Conservation (phyloP, 768 basidiomycete genomes). For the Leccinellum albellum region DNA sequence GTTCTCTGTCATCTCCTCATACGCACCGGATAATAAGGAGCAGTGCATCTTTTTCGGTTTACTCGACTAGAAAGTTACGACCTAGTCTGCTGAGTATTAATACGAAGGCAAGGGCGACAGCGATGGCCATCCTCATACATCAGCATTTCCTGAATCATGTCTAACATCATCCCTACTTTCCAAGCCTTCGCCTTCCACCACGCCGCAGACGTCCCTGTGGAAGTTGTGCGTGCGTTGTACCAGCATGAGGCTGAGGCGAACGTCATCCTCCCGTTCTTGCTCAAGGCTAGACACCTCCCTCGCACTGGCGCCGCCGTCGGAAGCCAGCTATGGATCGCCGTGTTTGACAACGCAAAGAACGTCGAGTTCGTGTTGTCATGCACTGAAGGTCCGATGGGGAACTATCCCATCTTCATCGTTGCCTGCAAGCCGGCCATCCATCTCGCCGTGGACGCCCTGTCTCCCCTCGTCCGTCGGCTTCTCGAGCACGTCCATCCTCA, state of each 20-base stretch:
- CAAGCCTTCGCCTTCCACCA: conserved; percentile 6
- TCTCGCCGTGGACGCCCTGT: conserved; percentile 10
- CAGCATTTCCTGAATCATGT: conserved; percentile 17
- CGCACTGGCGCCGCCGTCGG: neutral
- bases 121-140: neutral
- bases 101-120: neutral
- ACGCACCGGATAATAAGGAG: neutral
- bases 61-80: neutral
- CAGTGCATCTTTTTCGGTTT: neutral
- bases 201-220: conserved; percentile 14
- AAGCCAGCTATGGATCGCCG: conserved; percentile 32
- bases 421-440: conserved; percentile 11
- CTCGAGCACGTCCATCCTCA: conserved; percentile 9
- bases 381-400: conserved; percentile 50
- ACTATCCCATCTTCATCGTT: conserved; percentile 52
- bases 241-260: conserved; percentile 35
- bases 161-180: neutral
- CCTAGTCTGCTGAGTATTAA: neutral
- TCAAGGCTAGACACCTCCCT: conserved; percentile 21
- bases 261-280: conserved; percentile 39
- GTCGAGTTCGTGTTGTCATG: conserved; percentile 48
- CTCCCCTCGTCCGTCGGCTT: conserved; percentile 9
- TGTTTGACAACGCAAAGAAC: conserved; percentile 15
- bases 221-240: conserved; percentile 30
- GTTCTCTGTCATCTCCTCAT: neutral